A percentile compares a stretch with the other conserved stretches of the same genome.
Conservation (phyloP, 106 monocot species). For the Apostasia shenzhenica region DNA sequence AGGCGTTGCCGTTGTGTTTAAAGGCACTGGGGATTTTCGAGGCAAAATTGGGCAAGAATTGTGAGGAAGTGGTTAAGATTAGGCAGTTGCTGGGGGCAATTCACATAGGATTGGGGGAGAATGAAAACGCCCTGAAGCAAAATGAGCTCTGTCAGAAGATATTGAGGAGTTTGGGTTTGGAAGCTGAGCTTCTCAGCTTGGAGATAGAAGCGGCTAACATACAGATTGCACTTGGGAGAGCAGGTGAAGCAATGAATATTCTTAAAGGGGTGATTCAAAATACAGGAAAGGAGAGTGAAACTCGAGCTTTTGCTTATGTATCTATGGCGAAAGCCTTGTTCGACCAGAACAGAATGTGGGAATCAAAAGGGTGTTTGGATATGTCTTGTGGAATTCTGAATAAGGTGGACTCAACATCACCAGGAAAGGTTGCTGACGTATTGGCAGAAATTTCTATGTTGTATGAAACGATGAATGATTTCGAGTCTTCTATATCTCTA, state of each 20-base stretch:
- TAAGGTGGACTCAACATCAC: conserved; percentile 23
- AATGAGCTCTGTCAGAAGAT: conserved; percentile 49
- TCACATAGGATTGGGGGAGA: conserved; percentile 57
- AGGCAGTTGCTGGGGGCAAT: conserved; percentile 53
- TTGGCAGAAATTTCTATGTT: conserved; percentile 76
- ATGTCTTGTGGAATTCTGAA: conserved; percentile 60
- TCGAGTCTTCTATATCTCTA: conserved; percentile 53
- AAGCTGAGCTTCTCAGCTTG: conserved; percentile 31
- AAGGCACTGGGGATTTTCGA: conserved; percentile 54
- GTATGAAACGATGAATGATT: conserved; percentile 80
- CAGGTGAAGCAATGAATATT: conserved; percentile 50
- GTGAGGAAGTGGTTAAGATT: conserved; percentile 49
- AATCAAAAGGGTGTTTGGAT: conserved; percentile 70
- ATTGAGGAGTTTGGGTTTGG: conserved; percentile 39
- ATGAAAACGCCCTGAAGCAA: conserved; percentile 66
- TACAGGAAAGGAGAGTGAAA: conserved; percentile 45
- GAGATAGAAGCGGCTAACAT: conserved; percentile 75
- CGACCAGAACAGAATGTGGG: conserved; percentile 47
- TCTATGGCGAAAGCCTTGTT: conserved; percentile 70
- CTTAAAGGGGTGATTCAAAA: conserved; percentile 47
- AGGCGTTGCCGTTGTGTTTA: conserved; percentile 54
- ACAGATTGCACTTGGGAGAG: conserved; percentile 52
- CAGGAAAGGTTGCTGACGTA: conserved; percentile 46
- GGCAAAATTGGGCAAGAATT: conserved; percentile 42
- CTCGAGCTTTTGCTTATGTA: conserved; percentile 50